Base-by-base conservation (phyloP, 163 green algal genomes). In the Coccomyxa subellipsoidea region DNA sequence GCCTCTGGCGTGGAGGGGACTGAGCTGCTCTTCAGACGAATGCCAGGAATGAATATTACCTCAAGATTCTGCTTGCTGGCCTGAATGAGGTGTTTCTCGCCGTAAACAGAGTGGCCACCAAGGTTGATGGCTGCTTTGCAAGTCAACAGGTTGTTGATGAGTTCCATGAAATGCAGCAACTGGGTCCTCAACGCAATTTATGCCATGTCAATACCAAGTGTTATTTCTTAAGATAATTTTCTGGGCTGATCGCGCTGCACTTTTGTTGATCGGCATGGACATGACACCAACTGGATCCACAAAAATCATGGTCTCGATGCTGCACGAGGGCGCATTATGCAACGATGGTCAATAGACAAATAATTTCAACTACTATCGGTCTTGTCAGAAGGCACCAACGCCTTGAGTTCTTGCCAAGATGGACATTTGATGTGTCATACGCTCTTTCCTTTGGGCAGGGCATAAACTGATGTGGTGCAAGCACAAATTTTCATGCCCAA, bases 121-220 rank as follows among this genome's bases (percentile, higher is more conserved):
- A 73, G 66, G 66, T n/a, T 73, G 66, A 34, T 73, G 66, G 66
- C 66, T 34, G n/a, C 66, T 23, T 73, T 73, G 66, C 66, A 73
- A 23, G 66, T 59, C 47, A 59, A 59, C 15, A 27, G 21, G 47
- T 59, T 59, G 47, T 18, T 59, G 47, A 59, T 59, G 21, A 59
- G 23, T 18, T 59, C 47, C 47, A 59, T 59, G 4, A 59, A 18
- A 59, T 18, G 47, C 23, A 1, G 47, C 21, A 59, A 18, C 47
- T n/a, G n/a, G n/a, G n/a, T n/a, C n/a, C n/a, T n/a, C n/a, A n/a
- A n/a, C n/a, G n/a, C n/a, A n/a, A n/a, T n/a, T n/a, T n/a, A n/a
- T n/a, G n/a, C n/a, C n/a, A n/a, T n/a, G n/a, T n/a, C n/a, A n/a
- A n/a, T n/a, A n/a, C n/a, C n/a, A n/a, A n/a, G n/a, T n/a, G n/a